Evolutionary conservation across 2,329 filamentous ascomycete genomes (phyloP).

Genomic region (Aciculosporium take): DNA sequence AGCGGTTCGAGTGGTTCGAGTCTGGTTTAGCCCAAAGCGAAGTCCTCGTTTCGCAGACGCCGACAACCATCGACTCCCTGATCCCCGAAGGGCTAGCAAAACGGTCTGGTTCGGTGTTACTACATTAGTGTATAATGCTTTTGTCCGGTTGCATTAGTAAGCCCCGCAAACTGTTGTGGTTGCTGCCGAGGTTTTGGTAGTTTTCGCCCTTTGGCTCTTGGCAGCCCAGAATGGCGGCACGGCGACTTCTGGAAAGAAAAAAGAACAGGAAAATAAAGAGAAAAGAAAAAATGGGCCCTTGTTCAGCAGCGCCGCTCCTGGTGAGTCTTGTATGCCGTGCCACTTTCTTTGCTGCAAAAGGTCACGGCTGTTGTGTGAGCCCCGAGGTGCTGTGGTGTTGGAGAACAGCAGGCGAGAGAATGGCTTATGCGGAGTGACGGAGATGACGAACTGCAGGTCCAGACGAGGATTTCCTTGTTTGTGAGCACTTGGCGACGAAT

Average conservation of each 20-base stretch:
- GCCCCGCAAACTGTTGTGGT: background rate
- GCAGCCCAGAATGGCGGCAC: background rate
- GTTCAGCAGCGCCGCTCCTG: background rate
- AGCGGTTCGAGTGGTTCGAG: no score
- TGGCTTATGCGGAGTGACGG: background rate
- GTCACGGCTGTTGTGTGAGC: background rate
- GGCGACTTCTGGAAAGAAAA: background rate
- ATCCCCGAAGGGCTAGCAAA: background rate
- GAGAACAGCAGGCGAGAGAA: background rate
- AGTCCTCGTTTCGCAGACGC: background rate
- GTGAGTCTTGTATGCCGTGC: background rate
- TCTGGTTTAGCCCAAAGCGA: background rate
- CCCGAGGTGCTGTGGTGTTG: constrained; percentile 2
- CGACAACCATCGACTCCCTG: background rate
- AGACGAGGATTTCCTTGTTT: background rate
- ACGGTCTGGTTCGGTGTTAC: background rate
- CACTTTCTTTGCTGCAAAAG: background rate
- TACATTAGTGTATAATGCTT: background rate
- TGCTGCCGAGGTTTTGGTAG: background rate
- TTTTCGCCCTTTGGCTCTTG: no score
- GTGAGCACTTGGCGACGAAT: background rate
- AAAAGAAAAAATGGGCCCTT: background rate
- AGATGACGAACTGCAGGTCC: background rate
- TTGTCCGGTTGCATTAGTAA: background rate
- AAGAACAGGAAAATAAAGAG: background rate